Percentiles rank a stretch among this genome's conserved stretches.
These are phyloP conservation scores for Mycosarcoma maydis DNA, from an alignment of 1,284 basidiomycete species.

Conservation along the genomic window DNA sequence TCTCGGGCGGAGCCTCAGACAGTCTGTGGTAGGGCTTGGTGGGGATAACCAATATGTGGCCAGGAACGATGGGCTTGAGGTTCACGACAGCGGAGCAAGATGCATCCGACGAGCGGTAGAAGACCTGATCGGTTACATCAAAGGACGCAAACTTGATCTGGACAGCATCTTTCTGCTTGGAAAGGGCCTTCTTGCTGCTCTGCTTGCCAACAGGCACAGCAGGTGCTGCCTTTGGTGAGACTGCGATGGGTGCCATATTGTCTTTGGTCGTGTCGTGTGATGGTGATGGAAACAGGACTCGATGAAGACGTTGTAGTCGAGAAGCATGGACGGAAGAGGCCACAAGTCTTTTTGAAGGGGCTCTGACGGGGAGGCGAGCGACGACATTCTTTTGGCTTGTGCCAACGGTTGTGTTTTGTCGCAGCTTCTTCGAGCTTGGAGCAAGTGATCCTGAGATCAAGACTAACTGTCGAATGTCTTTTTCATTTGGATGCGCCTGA, in stretches of 20 bases:
- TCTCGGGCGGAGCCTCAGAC: conserved; percentile 38
- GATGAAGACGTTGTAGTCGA: conserved; percentile 28
- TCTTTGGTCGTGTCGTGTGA: background rate
- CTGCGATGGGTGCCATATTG: conserved; percentile 40
- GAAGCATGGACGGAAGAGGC: conserved; percentile 16
- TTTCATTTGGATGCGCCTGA: background rate
- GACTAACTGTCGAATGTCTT: too few relatives aligned
- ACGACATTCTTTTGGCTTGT: background rate
- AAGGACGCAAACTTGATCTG: conserved; percentile 46
- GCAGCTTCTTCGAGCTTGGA: background rate
- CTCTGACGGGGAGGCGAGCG: conserved; percentile 4
- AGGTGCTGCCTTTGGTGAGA: conserved; percentile 33
- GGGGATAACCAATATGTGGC: conserved; percentile 63
- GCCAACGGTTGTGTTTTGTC: background rate
- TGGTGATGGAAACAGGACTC: conserved; percentile 2
- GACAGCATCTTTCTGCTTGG: background rate
- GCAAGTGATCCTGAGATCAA: conserved; percentile 1
- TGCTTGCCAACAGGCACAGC: conserved; percentile 12
- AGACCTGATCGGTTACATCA: conserved; percentile 50
- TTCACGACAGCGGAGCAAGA: conserved; percentile 58
- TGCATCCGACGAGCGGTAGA: conserved; percentile 37
- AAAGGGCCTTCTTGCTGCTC: background rate
- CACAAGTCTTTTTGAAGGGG: conserved; percentile 27
- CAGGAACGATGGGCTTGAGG: conserved; percentile 64
- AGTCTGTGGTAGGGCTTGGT: conserved; percentile 49